A percentile compares a stretch with the other conserved stretches of the same genome.
Evolutionary conservation across 2,329 filamentous ascomycete genomes (phyloP).

Genomic region (Zymoseptoria ardabiliae): DNA sequence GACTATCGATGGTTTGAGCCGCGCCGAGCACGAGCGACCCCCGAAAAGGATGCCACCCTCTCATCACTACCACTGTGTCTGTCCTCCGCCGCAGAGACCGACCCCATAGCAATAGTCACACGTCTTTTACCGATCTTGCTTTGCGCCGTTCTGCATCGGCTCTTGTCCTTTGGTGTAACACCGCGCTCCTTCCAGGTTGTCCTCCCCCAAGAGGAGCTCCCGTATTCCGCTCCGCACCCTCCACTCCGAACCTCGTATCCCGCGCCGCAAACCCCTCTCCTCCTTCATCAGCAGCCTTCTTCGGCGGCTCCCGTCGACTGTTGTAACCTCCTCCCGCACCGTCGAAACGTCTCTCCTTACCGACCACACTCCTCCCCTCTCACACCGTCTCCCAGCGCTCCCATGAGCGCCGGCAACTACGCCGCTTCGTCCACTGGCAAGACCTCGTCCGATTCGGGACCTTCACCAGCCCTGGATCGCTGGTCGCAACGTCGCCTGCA

Average conservation of each 20-base stretch:
- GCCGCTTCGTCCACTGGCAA: constrained; percentile 19
- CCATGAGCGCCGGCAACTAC: constrained; percentile 24
- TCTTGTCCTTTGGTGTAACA: background rate
- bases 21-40: background rate
- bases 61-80: background rate
- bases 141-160: background rate
- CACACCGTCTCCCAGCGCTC: constrained; percentile 7
- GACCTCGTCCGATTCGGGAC: constrained; percentile 30
- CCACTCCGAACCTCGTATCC: background rate
- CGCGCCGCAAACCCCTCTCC: background rate
- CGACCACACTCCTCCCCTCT: background rate
- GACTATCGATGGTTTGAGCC: background rate
- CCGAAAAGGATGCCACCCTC: background rate
- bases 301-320: background rate
- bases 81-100: background rate
- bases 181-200: background rate
- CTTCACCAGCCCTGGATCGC: constrained; percentile 26
- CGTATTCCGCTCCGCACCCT: background rate
- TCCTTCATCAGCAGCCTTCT: background rate
- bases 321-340: background rate
- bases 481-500: constrained; percentile 33
- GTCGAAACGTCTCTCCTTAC: background rate
- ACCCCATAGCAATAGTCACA: no score
- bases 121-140: no score
- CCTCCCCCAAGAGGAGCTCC: background rate